These are phyloP conservation scores for Backusella sp. DNA, from an alignment of 192 early-diverging fungal species.

Conservation along the genomic window DNA sequence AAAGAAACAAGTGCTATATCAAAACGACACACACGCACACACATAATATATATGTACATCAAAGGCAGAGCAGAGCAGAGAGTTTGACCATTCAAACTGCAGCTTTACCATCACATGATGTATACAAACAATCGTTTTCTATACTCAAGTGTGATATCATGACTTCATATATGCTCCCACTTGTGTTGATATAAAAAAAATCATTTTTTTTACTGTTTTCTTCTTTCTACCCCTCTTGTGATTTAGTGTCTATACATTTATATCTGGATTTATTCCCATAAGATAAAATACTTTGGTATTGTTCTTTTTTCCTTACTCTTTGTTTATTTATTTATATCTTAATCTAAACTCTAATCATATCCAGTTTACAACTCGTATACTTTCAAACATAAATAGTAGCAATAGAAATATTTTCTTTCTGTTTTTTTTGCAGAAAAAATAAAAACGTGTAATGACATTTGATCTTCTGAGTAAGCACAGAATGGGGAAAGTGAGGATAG, in stretches of 20 bases:
- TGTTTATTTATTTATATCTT: neutral
- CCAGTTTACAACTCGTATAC: neutral
- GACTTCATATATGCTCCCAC: neutral
- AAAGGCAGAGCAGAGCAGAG: neutral
- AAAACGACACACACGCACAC: neutral
- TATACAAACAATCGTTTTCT: neutral
- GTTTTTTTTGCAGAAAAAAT: neutral
- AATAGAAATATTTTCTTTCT: neutral
- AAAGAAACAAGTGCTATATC: neutral
- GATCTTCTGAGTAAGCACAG: neutral
- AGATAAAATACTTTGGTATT: neutral
- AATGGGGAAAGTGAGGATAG: neutral
- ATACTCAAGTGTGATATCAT: conserved; percentile 3
- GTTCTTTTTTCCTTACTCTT: neutral
- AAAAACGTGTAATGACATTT: neutral
- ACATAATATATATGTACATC: neutral
- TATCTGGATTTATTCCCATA: neutral
- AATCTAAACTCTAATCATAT: neutral
- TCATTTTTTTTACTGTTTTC: neutral
- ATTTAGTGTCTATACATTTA: neutral
- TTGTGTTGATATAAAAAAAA: neutral
- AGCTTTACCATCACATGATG: neutral
- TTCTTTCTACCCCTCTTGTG: neutral
- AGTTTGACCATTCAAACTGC: neutral
- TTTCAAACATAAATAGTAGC: neutral